A percentile compares a stretch with the other conserved stretches of the same genome.
phyloP scores from a whole-genome alignment of 2,329 filamentous ascomycete genomes.

The Botrytis elliptica region DNA sequence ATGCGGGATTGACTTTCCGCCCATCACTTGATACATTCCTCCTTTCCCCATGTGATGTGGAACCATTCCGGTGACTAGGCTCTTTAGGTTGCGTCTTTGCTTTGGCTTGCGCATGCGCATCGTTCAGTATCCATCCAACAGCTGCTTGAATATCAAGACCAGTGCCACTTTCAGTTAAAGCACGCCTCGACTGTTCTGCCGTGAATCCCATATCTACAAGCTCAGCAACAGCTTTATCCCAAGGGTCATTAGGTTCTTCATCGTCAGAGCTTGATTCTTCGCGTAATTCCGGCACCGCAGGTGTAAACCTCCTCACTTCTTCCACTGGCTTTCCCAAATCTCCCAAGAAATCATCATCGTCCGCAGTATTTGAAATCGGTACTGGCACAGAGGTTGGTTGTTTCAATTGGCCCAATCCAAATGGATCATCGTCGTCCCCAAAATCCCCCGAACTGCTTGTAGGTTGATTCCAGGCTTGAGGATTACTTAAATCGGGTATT shows the following conservation, averaged over 20 bases:
- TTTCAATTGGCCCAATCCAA: constrained; percentile 68
- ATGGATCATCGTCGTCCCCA: constrained; percentile 76
- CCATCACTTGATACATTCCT: constrained; percentile 29
- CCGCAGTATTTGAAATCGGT: constrained; percentile 39
- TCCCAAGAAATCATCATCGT: constrained; percentile 65
- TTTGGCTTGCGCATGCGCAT: constrained; percentile 81
- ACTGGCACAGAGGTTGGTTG: constrained; percentile 35
- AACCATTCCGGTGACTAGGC: constrained; percentile 27
- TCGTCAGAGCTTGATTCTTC: constrained; percentile 28
- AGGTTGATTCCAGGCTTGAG: constrained; percentile 51
- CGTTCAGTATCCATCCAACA: constrained; percentile 75
- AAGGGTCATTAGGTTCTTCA: constrained; percentile 53
- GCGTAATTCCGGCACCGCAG: constrained; percentile 33
- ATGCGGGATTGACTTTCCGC: constrained; percentile 52
- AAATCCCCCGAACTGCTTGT: constrained; percentile 39
- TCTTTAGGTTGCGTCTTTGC: constrained; percentile 61
- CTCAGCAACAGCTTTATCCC: constrained; percentile 80
- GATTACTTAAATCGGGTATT: constrained; percentile 52
- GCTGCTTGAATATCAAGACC: constrained; percentile 81
- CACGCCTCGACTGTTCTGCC: constrained; percentile 75
- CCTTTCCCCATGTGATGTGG: constrained; percentile 35
- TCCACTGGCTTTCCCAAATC: constrained; percentile 64
- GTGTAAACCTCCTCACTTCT: constrained; percentile 52
- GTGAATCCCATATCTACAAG: constrained; percentile 94
- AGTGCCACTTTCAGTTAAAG: constrained; percentile 75